Percentiles rank a stretch among this genome's conserved stretches.
Evolutionary conservation across 257 asterid genomes (phyloP).

Genomic region (Rubia yunnanensis): DNA sequence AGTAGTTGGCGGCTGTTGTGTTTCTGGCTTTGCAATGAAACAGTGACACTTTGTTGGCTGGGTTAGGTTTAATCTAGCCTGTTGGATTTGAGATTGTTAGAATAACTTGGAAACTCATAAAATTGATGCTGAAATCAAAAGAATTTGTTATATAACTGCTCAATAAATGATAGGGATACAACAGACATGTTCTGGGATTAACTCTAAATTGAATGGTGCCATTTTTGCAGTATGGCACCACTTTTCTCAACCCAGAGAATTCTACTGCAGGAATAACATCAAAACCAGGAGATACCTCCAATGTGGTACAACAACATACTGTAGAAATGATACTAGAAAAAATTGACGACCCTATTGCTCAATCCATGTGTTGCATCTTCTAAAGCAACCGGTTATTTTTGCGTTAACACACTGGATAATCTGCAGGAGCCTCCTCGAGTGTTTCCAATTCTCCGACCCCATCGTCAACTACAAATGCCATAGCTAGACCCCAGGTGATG

Average conservation of each 20-base stretch:
- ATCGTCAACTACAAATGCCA: conserved; percentile 65
- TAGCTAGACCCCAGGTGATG: conserved; percentile 76
- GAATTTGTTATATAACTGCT: conserved; percentile 11
- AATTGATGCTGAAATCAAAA: conserved; percentile 12
- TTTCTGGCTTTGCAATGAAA: not conserved
- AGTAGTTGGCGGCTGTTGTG: conserved; percentile 3
- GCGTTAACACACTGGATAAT: conserved; percentile 49
- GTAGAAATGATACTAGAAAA: conserved; percentile 1
- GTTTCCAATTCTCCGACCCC: conserved; percentile 53
- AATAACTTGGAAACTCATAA: not conserved
- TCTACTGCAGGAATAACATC: conserved; percentile 12
- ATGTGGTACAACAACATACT: conserved; percentile 17
- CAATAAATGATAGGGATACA: conserved; percentile 18
- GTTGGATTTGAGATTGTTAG: not conserved
- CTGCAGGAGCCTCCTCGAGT: conserved; percentile 56
- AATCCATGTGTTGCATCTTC: not conserved
- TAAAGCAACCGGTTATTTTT: not conserved
- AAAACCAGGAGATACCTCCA: conserved; percentile 12
- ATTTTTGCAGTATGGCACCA: conserved; percentile 15
- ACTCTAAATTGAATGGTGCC: conserved; percentile 12
- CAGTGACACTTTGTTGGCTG: not conserved
- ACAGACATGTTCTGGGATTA: conserved; percentile 10
- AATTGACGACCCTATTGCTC: conserved; percentile 9
- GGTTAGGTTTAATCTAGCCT: not conserved
- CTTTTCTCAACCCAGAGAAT: conserved; percentile 13